phyloP scores from a whole-genome alignment of 1,284 basidiomycete genomes.

The Ustilago lituana region DNA sequence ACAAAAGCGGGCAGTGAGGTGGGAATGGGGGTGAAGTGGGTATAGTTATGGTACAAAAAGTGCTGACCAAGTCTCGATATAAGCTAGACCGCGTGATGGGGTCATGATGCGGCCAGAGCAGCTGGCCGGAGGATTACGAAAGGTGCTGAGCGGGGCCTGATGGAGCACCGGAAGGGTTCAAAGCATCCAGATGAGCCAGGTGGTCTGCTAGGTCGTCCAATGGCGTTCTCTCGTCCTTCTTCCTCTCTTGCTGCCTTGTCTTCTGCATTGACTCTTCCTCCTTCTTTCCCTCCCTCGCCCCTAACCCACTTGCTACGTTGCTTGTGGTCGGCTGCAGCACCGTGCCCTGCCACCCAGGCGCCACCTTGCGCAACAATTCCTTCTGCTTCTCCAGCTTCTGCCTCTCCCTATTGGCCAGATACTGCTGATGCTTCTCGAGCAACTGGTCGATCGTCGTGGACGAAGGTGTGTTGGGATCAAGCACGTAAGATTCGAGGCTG shows the following conservation, averaged over 20 bases:
- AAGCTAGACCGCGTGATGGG: neutral
- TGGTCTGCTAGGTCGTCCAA: slow-evolving; percentile 47
- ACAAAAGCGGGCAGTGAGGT: neutral
- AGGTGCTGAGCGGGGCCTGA: neutral
- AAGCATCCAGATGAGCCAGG: slow-evolving; percentile 39
- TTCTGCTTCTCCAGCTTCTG: slow-evolving; percentile 18
- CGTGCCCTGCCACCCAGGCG: slow-evolving; percentile 33
- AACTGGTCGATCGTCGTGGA: slow-evolving; percentile 30
- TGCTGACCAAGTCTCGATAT: no score
- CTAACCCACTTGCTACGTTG: neutral
- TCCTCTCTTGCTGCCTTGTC: neutral
- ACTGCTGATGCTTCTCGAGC: slow-evolving; percentile 26
- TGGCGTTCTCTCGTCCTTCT: slow-evolving; percentile 29
- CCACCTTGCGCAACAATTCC: slow-evolving; percentile 26
- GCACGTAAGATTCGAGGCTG: slow-evolving; percentile 54
- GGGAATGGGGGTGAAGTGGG: neutral
- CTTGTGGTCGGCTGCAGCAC: slow-evolving; percentile 27
- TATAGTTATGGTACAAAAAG: slow-evolving; percentile 5
- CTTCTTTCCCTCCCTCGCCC: neutral
- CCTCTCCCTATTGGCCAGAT: slow-evolving; percentile 23
- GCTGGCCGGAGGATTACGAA: neutral
- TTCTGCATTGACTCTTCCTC: neutral
- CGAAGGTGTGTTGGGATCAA: slow-evolving; percentile 37
- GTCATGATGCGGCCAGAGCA: neutral
- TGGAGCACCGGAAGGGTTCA: slow-evolving; percentile 1